Evolutionary conservation across 2,329 filamentous ascomycete species (phyloP).

Genomic region (Penicillium sp.): DNA sequence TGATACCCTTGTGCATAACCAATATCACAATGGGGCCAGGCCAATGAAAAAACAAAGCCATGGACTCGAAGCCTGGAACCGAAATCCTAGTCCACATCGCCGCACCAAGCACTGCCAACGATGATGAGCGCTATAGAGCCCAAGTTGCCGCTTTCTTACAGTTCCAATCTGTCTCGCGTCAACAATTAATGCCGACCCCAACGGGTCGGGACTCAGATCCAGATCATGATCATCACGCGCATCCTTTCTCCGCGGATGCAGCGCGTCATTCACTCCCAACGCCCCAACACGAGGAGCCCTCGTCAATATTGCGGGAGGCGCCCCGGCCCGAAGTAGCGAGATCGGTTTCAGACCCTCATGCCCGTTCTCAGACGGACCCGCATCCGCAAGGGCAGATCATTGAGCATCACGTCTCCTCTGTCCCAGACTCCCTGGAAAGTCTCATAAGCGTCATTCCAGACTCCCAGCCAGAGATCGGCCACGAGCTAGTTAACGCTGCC

Average conservation of each 20-base stretch:
- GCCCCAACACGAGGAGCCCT: conserved; percentile 1
- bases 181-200: not conserved
- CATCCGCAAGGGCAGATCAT: not conserved
- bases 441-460: conserved; percentile 41
- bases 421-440: conserved; percentile 30
- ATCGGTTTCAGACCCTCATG: not conserved
- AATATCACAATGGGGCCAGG: not conserved
- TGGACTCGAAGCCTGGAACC: not conserved
- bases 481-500: conserved; percentile 2
- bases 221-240: not conserved
- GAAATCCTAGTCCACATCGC: conserved; percentile 44
- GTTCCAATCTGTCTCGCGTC: conserved; percentile 33
- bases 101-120: conserved; percentile 35
- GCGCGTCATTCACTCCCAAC: not conserved
- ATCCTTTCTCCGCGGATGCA: not conserved
- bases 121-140: conserved; percentile 40
- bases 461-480: conserved; percentile 32
- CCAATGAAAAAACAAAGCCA: not conserved
- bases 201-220: not conserved
- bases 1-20: not conserved
- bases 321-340: not conserved
- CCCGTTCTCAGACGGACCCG: not conserved
- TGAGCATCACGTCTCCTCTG: not conserved
- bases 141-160: conserved; percentile 38
- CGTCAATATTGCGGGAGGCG: conserved; percentile 8